Evolutionary conservation across 2,329 filamentous ascomycete genomes (phyloP).

Genomic region (Sclerotinia spermophila): DNA sequence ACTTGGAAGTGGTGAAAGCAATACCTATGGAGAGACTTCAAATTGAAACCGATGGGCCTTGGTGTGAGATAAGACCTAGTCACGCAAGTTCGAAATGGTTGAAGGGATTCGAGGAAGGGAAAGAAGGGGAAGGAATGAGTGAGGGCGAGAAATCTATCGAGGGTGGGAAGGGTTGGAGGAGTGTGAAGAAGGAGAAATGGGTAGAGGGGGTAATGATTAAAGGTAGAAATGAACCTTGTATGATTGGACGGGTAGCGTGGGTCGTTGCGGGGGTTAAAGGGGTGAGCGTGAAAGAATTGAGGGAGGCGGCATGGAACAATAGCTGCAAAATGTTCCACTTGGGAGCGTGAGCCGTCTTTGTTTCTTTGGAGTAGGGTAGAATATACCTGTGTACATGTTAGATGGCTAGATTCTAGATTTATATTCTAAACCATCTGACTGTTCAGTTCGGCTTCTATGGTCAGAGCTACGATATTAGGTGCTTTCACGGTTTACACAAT

Average conservation of each 20-base stretch:
- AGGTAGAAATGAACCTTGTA: conserved; percentile 88
- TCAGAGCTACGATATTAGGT: not conserved
- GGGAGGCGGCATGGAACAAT: conserved; percentile 81
- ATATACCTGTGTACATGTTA: not conserved
- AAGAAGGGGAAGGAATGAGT: conserved; percentile 26
- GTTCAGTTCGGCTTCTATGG: not conserved
- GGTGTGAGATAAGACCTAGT: conserved; percentile 89
- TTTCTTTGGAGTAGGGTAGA: not conserved
- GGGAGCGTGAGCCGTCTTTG: conserved; percentile 41
- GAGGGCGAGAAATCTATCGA: conserved; percentile 13
- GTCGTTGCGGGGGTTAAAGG: conserved; percentile 85
- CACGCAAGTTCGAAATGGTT: conserved; percentile 61
- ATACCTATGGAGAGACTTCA: conserved; percentile 79
- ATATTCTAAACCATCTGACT: not conserved
- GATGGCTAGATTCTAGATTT: not conserved
- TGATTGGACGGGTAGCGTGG: conserved; percentile 81
- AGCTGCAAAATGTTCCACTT: conserved; percentile 76
- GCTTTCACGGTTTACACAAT: not conserved
- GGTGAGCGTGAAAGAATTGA: conserved; percentile 74
- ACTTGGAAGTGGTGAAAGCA: conserved; percentile 76
- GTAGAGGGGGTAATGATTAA: conserved; percentile 85
- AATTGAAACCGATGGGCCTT: conserved; percentile 95
- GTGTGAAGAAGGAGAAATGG: conserved; percentile 97
- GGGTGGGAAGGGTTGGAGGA: conserved; percentile 57
- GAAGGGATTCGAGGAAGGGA: conserved; percentile 34